Evolutionary conservation across 306 rosid genomes (phyloP).

Genomic region (Malus sieversii): DNA sequence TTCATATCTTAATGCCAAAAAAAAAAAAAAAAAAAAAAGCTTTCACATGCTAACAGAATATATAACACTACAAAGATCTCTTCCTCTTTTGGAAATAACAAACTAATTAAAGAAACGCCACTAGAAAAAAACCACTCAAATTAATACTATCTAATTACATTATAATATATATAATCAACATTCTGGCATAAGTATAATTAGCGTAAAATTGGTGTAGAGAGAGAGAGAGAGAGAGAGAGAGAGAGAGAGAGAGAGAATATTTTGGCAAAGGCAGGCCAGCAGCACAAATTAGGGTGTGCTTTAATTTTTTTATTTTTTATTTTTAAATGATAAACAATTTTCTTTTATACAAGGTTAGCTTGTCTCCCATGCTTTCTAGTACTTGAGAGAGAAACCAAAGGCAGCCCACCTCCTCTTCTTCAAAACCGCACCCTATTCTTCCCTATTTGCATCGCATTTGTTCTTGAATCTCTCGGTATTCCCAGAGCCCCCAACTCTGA

Average conservation of each 20-base stretch:
- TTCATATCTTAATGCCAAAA: constrained; percentile 23
- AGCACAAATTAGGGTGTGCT: constrained; percentile 42
- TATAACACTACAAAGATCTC: constrained; percentile 22
- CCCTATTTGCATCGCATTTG: constrained; percentile 96
- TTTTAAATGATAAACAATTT: background rate
- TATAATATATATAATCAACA: background rate
- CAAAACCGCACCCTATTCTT: constrained; percentile 93
- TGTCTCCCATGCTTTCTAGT: constrained; percentile 34
- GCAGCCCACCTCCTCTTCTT: constrained; percentile 43
- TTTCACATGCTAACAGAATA: constrained; percentile 34
- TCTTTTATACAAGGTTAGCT: constrained; percentile 28
- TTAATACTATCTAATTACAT: background rate
- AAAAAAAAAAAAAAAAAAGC: constrained; percentile 12
- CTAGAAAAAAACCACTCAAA: background rate
- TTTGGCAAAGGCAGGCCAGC: constrained; percentile 45
- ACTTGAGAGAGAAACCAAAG: constrained; percentile 36
- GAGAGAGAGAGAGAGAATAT: constrained; percentile 28
- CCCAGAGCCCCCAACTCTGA: constrained; percentile 36
- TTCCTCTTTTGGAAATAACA: constrained; percentile 22
- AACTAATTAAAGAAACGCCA: constrained; percentile 8
- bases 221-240: background rate
- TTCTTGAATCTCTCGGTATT: constrained; percentile 83
- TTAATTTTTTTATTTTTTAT: constrained; percentile 14
- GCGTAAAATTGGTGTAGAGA: background rate
- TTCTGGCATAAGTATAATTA: background rate